These are phyloP conservation scores for Ganoderma sinense DNA, from an alignment of 1,284 basidiomycete genomes.

Conservation along the genomic window DNA sequence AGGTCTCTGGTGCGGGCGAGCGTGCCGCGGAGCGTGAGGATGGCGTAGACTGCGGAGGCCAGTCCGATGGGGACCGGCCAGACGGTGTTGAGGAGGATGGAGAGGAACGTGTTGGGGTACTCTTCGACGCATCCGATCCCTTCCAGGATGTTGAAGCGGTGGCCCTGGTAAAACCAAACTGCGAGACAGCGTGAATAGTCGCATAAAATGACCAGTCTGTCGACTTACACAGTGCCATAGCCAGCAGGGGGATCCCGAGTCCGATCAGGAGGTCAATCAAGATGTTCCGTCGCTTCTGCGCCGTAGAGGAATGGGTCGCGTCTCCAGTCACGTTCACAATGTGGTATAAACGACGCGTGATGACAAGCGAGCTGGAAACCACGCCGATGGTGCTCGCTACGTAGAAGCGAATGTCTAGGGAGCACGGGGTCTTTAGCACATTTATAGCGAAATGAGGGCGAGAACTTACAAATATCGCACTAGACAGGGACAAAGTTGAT, in stretches of 20 bases:
- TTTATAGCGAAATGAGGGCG: background rate
- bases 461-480: slow-evolving; percentile 76
- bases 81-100: slow-evolving; percentile 36
- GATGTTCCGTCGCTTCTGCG: slow-evolving; percentile 43
- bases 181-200: background rate
- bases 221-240: slow-evolving; percentile 45
- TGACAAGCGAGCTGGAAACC: slow-evolving; percentile 48
- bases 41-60: slow-evolving; percentile 32
- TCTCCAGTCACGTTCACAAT: slow-evolving; percentile 45
- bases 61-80: slow-evolving; percentile 36
- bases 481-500: slow-evolving; percentile 66
- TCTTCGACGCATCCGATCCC: slow-evolving; percentile 52
- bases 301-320: slow-evolving; percentile 31
- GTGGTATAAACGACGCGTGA: slow-evolving; percentile 56
- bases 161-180: slow-evolving; percentile 33
- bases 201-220: background rate
- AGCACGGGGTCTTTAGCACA: background rate
- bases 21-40: background rate
- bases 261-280: slow-evolving; percentile 47
- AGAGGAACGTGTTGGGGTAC: slow-evolving; percentile 45
- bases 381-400: slow-evolving; percentile 47
- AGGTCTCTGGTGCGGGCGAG: slow-evolving; percentile 8
- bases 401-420: slow-evolving; percentile 46
- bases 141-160: slow-evolving; percentile 57
- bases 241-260: slow-evolving; percentile 46